Evolutionary conservation across 176 grass and related monocot genomes (phyloP), one percentile per base, ranked within the genome.

Genomic region (Themeda triandra): DNA sequence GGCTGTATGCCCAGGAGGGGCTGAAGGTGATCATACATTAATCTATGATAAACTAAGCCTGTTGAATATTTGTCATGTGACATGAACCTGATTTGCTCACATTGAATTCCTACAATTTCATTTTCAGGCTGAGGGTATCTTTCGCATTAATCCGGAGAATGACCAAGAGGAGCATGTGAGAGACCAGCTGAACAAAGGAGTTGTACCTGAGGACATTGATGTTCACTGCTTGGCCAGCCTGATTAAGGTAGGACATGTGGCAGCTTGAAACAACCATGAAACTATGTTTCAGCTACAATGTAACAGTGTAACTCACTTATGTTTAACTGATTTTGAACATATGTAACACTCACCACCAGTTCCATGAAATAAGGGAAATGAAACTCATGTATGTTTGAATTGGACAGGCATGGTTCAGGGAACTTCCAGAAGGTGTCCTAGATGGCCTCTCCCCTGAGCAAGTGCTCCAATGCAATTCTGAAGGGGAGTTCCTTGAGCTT

Each of bases 121-220:
- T 89, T 62, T 84, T n/a, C 54, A 98, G 91, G 91, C 93, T 23
- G 93, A 98, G 85, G 96, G 96, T 37, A 90, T 98, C 76, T 98
- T 98, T 76, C 90, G 93, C 30, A 98, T 98, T 78, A 95, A 98
- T 69, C 89, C 91, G 0, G 96, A 98, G 87, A 98, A 98, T 64
- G 88, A 92, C 78, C 91, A 98, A 80, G 96, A 98, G 75, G 93
- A 98, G 46, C 77, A 95, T 70, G 96, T 93, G 48, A 92, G 93
- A 72, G 91, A 91, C 25, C 91, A 93, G 24, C 74, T 98, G 58
- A 98, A 98, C 75, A 92, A 68, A 80, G 96, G 96, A 42, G 31
- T 89, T 53, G 91, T 98, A 73, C 96, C 89, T 10, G 89, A 92
- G 40, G 87, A 98, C 63, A 98, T 98, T 36, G 96, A 95, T 71